phyloP scores from a whole-genome alignment of 2,329 filamentous ascomycete species.

The Raffaelea albimanens region DNA sequence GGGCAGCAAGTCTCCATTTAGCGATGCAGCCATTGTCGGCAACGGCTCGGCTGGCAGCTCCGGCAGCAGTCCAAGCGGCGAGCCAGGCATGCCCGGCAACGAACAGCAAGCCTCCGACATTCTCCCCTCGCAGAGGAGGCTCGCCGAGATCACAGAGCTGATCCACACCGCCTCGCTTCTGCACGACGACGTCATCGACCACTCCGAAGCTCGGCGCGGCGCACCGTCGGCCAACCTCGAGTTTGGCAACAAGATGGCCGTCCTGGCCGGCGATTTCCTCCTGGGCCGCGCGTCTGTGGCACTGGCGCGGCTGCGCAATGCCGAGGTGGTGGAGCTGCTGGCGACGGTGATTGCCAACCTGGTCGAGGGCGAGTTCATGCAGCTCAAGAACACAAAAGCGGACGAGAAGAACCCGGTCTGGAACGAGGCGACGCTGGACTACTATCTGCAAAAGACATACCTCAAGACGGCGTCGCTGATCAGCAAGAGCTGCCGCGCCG shows the following conservation, averaged over 20 bases:
- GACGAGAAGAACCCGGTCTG: conserved; percentile 79
- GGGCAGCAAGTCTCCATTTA: conserved; percentile 1
- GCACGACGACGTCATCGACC: conserved; percentile 97
- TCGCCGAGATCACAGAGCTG: conserved; percentile 94
- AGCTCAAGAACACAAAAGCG: conserved; percentile 87
- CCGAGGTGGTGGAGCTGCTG: conserved; percentile 88
- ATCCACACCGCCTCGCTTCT: conserved; percentile 95
- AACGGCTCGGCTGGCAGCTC: not conserved
- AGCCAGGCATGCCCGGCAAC: conserved; percentile 37
- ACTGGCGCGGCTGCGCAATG: conserved; percentile 78
- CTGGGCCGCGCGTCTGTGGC: conserved; percentile 89
- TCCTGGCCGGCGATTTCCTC: conserved; percentile 93
- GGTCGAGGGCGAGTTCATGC: conserved; percentile 99
- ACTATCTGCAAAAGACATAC: conserved; percentile 98
- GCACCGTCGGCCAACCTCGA: conserved; percentile 83
- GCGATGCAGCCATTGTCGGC: not conserved
- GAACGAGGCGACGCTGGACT: conserved; percentile 80
- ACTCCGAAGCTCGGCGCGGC: conserved; percentile 75
- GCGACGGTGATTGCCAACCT: conserved; percentile 96
- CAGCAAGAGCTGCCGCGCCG: conserved; percentile 87
- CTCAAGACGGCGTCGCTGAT: conserved; percentile 94
- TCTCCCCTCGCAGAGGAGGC: conserved; percentile 80
- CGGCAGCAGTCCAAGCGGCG: not conserved
- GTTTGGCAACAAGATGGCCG: conserved; percentile 99
- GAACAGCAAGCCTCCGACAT: conserved; percentile 46